phyloP scores from a whole-genome alignment of 495 filamentous ascomycete genomes.

The Rostrohypoxylon terebratum region DNA sequence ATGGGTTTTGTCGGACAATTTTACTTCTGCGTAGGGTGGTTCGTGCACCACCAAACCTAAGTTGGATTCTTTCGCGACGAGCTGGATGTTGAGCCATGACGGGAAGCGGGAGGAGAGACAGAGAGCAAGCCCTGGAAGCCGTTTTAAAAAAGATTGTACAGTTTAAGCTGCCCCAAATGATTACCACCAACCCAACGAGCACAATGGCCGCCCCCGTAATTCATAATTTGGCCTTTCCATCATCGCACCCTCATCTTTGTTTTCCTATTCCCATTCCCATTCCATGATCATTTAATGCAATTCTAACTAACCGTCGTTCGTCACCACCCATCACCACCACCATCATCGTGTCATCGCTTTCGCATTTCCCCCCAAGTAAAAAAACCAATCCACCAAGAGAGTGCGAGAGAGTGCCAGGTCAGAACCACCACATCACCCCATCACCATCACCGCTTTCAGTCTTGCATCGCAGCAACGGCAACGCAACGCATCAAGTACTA shows the following conservation, averaged over 20 bases:
- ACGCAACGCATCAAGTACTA: background rate
- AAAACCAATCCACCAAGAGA: background rate
- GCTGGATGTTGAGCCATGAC: conserved; percentile 39
- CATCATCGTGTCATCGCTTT: conserved; percentile 41
- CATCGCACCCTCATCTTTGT: conserved; percentile 41
- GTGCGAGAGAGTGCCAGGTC: background rate
- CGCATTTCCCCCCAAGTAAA: conserved; percentile 17
- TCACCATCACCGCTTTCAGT: background rate
- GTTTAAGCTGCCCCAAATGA: conserved; percentile 48
- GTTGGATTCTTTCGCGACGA: conserved; percentile 38
- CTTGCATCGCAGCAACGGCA: conserved; percentile 3
- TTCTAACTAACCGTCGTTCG: background rate
- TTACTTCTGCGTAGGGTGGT: conserved; percentile 12
- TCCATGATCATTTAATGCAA: conserved; percentile 22
- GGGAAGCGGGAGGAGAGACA: conserved; percentile 20
- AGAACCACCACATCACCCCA: conserved; percentile 12
- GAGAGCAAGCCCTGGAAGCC: conserved; percentile 31
- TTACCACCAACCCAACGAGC: conserved; percentile 47
- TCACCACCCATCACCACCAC: conserved; percentile 33
- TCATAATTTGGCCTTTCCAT: conserved; percentile 50
- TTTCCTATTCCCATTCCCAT: conserved; percentile 31
- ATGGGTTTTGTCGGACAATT: background rate
- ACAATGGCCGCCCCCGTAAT: conserved; percentile 54
- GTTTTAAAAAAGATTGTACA: conserved; percentile 43
- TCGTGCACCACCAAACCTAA: conserved; percentile 30